These are phyloP conservation scores for Podospora appendiculata DNA, from an alignment of 495 filamentous ascomycete species.

Conservation along the genomic window DNA sequence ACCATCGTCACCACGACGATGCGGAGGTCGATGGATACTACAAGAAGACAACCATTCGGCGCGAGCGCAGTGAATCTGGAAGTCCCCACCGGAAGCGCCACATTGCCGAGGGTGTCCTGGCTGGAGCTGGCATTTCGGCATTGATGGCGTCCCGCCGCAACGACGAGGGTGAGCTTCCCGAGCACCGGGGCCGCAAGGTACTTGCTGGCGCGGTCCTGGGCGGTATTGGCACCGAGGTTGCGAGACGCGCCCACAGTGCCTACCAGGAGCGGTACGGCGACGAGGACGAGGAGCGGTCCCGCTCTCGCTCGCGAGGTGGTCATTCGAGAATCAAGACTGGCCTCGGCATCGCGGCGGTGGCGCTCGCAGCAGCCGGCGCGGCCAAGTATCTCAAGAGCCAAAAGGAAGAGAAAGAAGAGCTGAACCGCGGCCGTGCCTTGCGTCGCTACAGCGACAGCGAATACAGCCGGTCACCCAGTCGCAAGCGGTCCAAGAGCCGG, in stretches of 20 bases:
- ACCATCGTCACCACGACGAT: constrained; percentile 20
- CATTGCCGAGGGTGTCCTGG: constrained; percentile 78
- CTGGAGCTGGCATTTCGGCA: constrained; percentile 69
- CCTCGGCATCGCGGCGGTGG: constrained; percentile 71
- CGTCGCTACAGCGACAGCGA: constrained; percentile 46
- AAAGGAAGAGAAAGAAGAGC: constrained; percentile 55
- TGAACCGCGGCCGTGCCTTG: constrained; percentile 61
- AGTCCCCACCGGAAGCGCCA: constrained; percentile 62
- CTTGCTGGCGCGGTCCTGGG: constrained; percentile 76
- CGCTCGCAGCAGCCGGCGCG: constrained; percentile 65
- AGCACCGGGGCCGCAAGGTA: constrained; percentile 63
- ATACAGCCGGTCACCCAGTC: constrained; percentile 28
- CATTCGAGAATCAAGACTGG: constrained; percentile 55
- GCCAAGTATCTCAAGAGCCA: constrained; percentile 68
- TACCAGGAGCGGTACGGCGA: constrained; percentile 59
- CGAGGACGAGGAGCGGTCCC: constrained; percentile 40
- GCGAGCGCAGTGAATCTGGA: constrained; percentile 35
- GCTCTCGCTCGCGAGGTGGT: constrained; percentile 45
- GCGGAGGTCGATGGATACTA: constrained; percentile 47
- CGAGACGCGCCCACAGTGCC: constrained; percentile 62
- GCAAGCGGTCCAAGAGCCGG: constrained; percentile 50
- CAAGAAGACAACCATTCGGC: constrained; percentile 33
- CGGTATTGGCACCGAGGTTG: constrained; percentile 71
- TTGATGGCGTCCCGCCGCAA: constrained; percentile 62
- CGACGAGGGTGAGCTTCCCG: constrained; percentile 47